Evolutionary conservation across 805 yeast species (phyloP), one percentile per base, ranked within the genome.

Genomic region (Ogataea nakhonphanomensis): DNA sequence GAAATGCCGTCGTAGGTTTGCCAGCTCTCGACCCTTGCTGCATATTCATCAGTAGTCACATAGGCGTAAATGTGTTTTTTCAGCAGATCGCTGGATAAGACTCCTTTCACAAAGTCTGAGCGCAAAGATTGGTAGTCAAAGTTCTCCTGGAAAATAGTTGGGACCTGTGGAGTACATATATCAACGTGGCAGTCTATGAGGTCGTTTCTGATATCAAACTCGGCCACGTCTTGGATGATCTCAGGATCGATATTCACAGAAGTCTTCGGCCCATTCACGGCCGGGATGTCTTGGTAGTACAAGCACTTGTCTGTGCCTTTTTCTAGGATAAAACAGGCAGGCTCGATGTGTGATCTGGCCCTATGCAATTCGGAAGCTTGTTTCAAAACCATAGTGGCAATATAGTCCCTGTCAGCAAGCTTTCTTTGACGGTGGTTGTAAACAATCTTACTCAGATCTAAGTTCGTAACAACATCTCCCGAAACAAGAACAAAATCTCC

Each of bases 121-220:
- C 99, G 76, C 47, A 91, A 69, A 37, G 77, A 69, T 62, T 91
- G 96, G 61, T 90, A 93, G 66, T 93, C 99, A 55, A 93, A 93
- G 62, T 93, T 91, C 57, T 93, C 99, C 54, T 88, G 95, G 67
- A 91, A 93, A 45, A 91, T 82, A 11, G 95, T 93, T 1, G 97
- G 97, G 8, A 93, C 96, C 50, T 82, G 88, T 2, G 95, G 88
- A 6, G 97, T 74, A 64, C 99, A 93, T 45, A 93, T 88, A 65
- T 93, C 99, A 40, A 93, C 89, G 59, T 85, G 93, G 61, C 99
- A 93, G 67, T 93, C 99, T 44, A 93, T 90, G 48, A 93, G 74
- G 62, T 93, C 98, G 61, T 93, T 93, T 58, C 96, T 78, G 43
- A 93, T 71, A 8, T 76, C 75, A 50, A 93, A 80, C 46, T 86